Evolutionary conservation across 2,329 filamentous ascomycete genomes (phyloP).

Genomic region (Monosporascus sp.): DNA sequence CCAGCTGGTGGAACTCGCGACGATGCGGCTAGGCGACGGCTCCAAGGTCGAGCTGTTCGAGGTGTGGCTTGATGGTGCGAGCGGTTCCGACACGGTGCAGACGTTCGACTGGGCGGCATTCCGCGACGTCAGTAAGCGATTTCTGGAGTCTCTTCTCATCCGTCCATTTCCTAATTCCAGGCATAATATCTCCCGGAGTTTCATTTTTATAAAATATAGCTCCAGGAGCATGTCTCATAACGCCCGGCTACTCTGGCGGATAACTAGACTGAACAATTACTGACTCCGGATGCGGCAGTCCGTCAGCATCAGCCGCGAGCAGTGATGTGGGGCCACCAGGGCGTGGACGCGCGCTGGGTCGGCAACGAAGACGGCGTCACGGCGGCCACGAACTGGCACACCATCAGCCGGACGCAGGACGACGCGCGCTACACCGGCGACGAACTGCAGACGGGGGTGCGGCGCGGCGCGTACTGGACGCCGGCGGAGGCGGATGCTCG

Average conservation of each 20-base stretch:
- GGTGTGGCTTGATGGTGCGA: constrained; percentile 28
- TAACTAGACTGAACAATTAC: too few relatives aligned
- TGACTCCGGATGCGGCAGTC: constrained; percentile 1
- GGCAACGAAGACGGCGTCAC: constrained; percentile 26
- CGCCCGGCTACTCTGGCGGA: too few relatives aligned
- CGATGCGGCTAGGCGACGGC: constrained; percentile 13
- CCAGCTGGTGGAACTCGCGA: constrained; percentile 23
- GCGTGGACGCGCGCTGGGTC: constrained; percentile 26
- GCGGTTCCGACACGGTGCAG: constrained; percentile 24
- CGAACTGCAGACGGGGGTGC: constrained; percentile 18
- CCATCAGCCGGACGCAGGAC: constrained; percentile 25
- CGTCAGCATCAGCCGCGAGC: constrained; percentile 20
- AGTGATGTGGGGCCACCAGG: constrained; percentile 28
- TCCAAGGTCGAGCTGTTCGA: constrained; percentile 21
- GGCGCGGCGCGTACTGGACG: constrained; percentile 23
- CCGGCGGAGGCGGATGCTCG: constrained; percentile 24
- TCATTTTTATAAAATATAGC: too few relatives aligned
- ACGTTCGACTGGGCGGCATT: constrained; percentile 26
- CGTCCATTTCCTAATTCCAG: too few relatives aligned
- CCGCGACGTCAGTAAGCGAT: constrained; percentile 18
- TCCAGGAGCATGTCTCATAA: too few relatives aligned
- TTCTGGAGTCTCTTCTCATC: too few relatives aligned
- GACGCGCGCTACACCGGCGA: constrained; percentile 17
- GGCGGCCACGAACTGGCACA: constrained; percentile 24
- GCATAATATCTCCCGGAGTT: too few relatives aligned